Conservation (phyloP, 352 stramenopile species). For the Globisporangium takayamanum region DNA sequence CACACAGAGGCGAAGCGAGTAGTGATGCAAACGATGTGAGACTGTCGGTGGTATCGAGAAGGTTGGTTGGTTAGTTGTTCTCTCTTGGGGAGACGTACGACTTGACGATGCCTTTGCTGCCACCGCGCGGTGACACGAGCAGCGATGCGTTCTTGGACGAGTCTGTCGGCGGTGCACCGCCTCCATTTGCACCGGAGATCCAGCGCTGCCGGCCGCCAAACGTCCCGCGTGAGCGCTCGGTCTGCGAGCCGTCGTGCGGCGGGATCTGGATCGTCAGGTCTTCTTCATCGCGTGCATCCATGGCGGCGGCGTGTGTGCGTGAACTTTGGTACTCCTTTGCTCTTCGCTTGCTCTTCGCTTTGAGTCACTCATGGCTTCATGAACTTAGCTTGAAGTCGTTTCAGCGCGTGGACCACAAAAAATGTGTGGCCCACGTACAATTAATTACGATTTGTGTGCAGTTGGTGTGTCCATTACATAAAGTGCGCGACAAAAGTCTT, state of each 20-base stretch:
- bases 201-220: slow-evolving; percentile 73
- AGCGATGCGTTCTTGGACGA: slow-evolving; percentile 23
- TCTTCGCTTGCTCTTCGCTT: no score
- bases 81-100: slow-evolving; percentile 17
- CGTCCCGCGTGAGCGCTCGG: slow-evolving; percentile 56
- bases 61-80: no score
- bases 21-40: not conserved
- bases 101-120: slow-evolving; percentile 30
- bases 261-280: slow-evolving; percentile 72
- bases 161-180: slow-evolving; percentile 13
- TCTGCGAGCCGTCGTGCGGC: slow-evolving; percentile 58
- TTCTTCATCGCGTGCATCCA: slow-evolving; percentile 53
- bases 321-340: no score
- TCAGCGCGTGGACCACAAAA: no score
- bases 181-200: slow-evolving; percentile 27
- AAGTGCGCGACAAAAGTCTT: no score
- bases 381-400: no score
- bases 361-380: no score
- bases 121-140: slow-evolving; percentile 23
- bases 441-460: no score
- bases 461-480: no score
- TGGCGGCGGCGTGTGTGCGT: slow-evolving; percentile 2
- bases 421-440: no score
- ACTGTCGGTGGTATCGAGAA: no score
- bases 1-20: not conserved